Evolutionary conservation across 1,284 basidiomycete species (phyloP).

Genomic region (Tausonia pullulans): DNA sequence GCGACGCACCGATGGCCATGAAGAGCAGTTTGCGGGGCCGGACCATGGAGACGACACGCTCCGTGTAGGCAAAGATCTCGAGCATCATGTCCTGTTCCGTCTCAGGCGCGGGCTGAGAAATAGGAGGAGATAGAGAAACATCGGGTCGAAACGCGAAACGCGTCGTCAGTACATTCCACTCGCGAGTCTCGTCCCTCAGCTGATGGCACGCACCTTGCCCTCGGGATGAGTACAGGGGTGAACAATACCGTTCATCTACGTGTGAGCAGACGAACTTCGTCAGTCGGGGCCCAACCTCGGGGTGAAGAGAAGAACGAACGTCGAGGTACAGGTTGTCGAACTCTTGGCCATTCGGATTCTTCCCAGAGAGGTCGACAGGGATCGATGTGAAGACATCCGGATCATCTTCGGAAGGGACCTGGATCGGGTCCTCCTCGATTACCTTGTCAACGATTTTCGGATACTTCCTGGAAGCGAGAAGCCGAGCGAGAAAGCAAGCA

Average conservation of each 20-base stretch:
- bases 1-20: constrained; percentile 81
- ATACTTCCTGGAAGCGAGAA: constrained; percentile 48
- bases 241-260: constrained; percentile 49
- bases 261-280: not conserved
- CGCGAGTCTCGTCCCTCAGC: no score
- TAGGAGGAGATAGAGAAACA: not conserved
- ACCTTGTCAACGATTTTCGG: constrained; percentile 83
- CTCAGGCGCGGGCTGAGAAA: constrained; percentile 68
- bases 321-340: constrained; percentile 94
- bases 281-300: not conserved
- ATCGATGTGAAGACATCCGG: constrained; percentile 59
- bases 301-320: constrained; percentile 22
- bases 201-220: constrained; percentile 53
- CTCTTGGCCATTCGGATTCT: constrained; percentile 94
- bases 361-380: constrained; percentile 67
- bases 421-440: constrained; percentile 65
- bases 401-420: constrained; percentile 38
- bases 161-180: not conserved
- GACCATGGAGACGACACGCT: constrained; percentile 94
- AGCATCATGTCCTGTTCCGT: constrained; percentile 99
- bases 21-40: constrained; percentile 88
- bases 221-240: constrained; percentile 99
- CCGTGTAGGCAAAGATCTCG: constrained; percentile 93
- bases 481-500: not conserved
- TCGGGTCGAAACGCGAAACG: constrained; percentile 6